Percentiles rank a stretch among this genome's conserved stretches.
Conservation (phyloP, 257 asterid species). For the Verbena officinalis region DNA sequence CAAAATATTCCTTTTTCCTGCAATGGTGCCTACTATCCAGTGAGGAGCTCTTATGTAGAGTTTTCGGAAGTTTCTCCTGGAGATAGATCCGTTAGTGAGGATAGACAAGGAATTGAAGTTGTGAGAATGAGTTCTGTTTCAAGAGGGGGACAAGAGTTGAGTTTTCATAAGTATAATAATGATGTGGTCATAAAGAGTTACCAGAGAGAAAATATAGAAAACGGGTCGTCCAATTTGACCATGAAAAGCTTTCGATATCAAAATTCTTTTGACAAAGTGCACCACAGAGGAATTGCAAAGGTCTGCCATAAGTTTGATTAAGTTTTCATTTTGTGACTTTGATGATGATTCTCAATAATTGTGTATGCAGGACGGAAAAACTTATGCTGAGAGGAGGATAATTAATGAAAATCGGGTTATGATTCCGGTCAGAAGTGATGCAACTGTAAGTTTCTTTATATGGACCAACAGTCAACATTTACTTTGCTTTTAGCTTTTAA, state of each 20-base stretch:
- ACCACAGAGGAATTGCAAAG: constrained; percentile 37
- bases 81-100: constrained; percentile 40
- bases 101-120: constrained; percentile 41
- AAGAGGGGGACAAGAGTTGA: constrained; percentile 32
- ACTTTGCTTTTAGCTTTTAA: not conserved
- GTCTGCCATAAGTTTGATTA: constrained; percentile 30
- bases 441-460: constrained; percentile 31
- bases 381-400: constrained; percentile 37
- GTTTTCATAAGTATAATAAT: constrained; percentile 30
- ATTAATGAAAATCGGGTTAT: constrained; percentile 41
- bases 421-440: constrained; percentile 37
- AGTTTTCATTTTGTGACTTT: constrained; percentile 17
- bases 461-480: not conserved
- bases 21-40: constrained; percentile 37
- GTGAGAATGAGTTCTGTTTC: constrained; percentile 37
- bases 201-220: constrained; percentile 37
- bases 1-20: constrained; percentile 30
- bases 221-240: constrained; percentile 32
- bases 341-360: constrained; percentile 30
- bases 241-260: constrained; percentile 32
- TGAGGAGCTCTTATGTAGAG: constrained; percentile 35
- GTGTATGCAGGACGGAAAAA: constrained; percentile 43
- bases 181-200: constrained; percentile 27
- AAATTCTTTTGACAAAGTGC: constrained; percentile 32
- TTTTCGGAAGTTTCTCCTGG: constrained; percentile 45